Percentiles rank a stretch among this genome's conserved stretches.
Conservation (phyloP, 176 grass and related monocot genomes). For the Eragrostis nindensis region DNA sequence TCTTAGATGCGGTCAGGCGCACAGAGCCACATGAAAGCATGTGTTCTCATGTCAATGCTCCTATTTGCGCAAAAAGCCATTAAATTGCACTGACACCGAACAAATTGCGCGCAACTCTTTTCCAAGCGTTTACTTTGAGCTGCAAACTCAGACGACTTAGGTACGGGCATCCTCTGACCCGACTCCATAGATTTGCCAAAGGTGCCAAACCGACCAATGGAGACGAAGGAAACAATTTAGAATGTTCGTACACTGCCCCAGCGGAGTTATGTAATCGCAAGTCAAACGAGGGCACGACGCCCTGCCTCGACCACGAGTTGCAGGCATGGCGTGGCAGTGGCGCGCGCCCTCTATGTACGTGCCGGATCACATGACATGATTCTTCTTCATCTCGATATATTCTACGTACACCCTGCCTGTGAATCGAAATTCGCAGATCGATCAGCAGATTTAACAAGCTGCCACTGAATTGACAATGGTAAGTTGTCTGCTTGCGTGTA, state of each 20-base stretch:
- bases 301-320: background rate
- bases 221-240: background rate
- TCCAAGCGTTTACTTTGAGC: slow-evolving; percentile 25
- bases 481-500: background rate
- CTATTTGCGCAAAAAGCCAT: background rate
- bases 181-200: slow-evolving; percentile 29
- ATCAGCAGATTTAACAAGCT: background rate
- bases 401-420: background rate
- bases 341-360: background rate
- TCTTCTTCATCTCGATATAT: slow-evolving; percentile 25
- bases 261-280: slow-evolving; percentile 18
- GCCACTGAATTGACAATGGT: background rate
- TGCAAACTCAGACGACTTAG: background rate
- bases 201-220: slow-evolving; percentile 17
- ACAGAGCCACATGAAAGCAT: slow-evolving; percentile 36
- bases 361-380: slow-evolving; percentile 52
- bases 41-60: slow-evolving; percentile 22
- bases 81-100: slow-evolving; percentile 1
- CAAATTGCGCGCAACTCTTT: background rate
- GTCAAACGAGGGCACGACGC: slow-evolving; percentile 43
- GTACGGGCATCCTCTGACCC: slow-evolving; percentile 7
- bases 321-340: background rate
- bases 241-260: slow-evolving; percentile 4
- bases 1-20: slow-evolving; percentile 26
- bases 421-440: background rate